Evolutionary conservation across 2,329 filamentous ascomycete genomes (phyloP).

Genomic region (Chalaropsis ovoidea): DNA sequence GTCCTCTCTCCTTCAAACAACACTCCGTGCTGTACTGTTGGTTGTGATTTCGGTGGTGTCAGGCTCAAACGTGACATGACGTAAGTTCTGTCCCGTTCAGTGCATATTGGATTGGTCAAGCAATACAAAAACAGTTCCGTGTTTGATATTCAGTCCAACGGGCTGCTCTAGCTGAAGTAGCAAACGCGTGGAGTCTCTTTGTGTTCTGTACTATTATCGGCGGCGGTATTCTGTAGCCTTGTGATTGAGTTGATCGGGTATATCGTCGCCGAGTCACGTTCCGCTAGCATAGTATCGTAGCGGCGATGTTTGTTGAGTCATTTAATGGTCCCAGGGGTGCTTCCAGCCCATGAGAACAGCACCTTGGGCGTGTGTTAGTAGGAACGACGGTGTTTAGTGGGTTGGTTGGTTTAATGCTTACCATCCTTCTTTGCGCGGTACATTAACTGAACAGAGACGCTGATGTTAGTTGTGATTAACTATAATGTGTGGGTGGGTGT

Average conservation of each 20-base stretch:
- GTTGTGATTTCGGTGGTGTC: too few species aligned
- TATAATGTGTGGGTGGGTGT: neutral
- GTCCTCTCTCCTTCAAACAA: too few species aligned
- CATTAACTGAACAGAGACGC: conserved; percentile 56
- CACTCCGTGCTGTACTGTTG: too few species aligned
- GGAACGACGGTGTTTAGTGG: neutral
- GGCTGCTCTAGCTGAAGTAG: conserved; percentile 14
- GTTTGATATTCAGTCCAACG: neutral
- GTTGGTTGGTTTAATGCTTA: conserved; percentile 31
- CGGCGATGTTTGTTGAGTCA: conserved; percentile 13
- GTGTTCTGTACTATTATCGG: neutral
- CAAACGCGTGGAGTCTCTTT: neutral
- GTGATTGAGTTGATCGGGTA: neutral
- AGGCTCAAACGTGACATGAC: too few species aligned
- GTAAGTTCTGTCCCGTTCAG: too few species aligned
- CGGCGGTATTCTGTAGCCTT: neutral
- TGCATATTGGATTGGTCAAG: neutral
- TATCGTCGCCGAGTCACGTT: too few species aligned
- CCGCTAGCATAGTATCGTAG: too few species aligned
- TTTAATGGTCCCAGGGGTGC: conserved; percentile 91
- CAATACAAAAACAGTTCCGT: neutral
- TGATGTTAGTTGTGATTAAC: neutral
- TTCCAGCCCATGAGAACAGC: conserved; percentile 82
- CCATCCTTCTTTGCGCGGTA: conserved; percentile 96
- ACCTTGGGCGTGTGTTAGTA: conserved; percentile 35